Percentiles rank a stretch among this genome's conserved stretches.
These are phyloP conservation scores for Magnusiomyces paraingens DNA, from an alignment of 1,139 yeast species.

Conservation along the genomic window DNA sequence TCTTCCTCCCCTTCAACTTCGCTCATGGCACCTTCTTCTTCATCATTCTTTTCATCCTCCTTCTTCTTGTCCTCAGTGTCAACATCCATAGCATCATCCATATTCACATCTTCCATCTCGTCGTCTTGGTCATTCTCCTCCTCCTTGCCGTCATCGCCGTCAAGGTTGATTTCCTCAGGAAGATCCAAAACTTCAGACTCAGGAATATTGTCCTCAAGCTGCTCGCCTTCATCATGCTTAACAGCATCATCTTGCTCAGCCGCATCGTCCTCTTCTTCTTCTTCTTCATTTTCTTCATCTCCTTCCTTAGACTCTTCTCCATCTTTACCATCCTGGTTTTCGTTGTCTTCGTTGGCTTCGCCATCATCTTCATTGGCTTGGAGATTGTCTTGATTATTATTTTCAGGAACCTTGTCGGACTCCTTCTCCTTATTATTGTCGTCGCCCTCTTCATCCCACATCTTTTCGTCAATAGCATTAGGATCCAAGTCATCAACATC, in stretches of 20 bases:
- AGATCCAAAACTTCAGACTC: slow-evolving; percentile 76
- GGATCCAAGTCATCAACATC: slow-evolving; percentile 89
- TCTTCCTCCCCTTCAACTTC: slow-evolving; percentile 65
- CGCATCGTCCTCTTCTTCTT: slow-evolving; percentile 38
- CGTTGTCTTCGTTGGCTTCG: slow-evolving; percentile 57
- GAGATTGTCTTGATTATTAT: slow-evolving; percentile 48
- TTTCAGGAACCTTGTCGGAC: slow-evolving; percentile 57
- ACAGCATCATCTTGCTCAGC: slow-evolving; percentile 39
- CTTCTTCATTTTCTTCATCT: slow-evolving; percentile 26
- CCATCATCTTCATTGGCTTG: slow-evolving; percentile 71
- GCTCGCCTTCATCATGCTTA: slow-evolving; percentile 53
- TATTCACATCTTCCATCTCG: slow-evolving; percentile 34
- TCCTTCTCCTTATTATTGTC: slow-evolving; percentile 63
- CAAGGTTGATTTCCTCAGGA: slow-evolving; percentile 82
- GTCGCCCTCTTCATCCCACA: slow-evolving; percentile 95
- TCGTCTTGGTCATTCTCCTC: slow-evolving; percentile 33
- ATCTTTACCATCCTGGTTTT: slow-evolving; percentile 29
- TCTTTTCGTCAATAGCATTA: slow-evolving; percentile 91
- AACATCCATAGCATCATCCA: slow-evolving; percentile 30
- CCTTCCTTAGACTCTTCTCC: slow-evolving; percentile 18
- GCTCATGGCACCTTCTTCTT: slow-evolving; percentile 37
- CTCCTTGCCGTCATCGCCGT: slow-evolving; percentile 51
- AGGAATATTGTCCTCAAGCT: slow-evolving; percentile 64
- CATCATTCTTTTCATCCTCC: slow-evolving; percentile 26
- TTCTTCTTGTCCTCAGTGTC: slow-evolving; percentile 48